Base-by-base conservation (phyloP, 352 stramenopile genomes). In the Phytophthora sojae region DNA sequence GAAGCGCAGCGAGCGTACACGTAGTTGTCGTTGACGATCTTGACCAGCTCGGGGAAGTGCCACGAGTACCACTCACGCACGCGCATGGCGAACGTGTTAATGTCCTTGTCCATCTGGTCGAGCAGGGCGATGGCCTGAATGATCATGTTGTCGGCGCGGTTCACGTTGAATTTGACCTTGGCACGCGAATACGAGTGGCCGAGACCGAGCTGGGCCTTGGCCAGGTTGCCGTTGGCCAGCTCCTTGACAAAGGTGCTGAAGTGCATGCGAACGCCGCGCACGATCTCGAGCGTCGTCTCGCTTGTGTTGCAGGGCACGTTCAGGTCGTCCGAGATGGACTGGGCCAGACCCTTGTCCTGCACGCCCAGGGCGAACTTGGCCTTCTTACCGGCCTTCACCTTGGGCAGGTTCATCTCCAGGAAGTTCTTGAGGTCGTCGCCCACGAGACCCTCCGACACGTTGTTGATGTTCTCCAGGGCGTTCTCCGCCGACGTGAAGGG, bases 61-160 rank as follows among this genome's bases (percentile, higher is more conserved):
- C 98, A 99, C 79, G 93, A 98, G 90, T 99, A 99, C 98, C 98
- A 99, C 84, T 99, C 98, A 53, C 97, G 91, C 61, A 99, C 95
- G 64, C 98, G 93, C 98, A 99, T 99, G 57, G 98, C 96, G 80
- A 99, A 99, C 56, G 98, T 99, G 85, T 99, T 99, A 57, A 99
- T 93, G 85, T 99, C 98, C 90, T 99, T 99, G 88, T 99, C 98
- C 88, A 99, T 92, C 73, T 99, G 97, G 88, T 99, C 98, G 14
- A 99, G 86, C 23, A 99, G 87, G 67, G 94, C 97, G 79, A 99
- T 99, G 37, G 92, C 96, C 85, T 99, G 98, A 82, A 99, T 99
- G 80, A 99, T 99, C 98, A 99, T 99, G 83, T 99, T 99, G 81
- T 99, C 98, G 19, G 96, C 96, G 49, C 97, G 90, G 80, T 98